A percentile compares a stretch with the other conserved stretches of the same genome.
phyloP scores from a whole-genome alignment of 805 yeast genomes.

The Candida adriatica region DNA sequence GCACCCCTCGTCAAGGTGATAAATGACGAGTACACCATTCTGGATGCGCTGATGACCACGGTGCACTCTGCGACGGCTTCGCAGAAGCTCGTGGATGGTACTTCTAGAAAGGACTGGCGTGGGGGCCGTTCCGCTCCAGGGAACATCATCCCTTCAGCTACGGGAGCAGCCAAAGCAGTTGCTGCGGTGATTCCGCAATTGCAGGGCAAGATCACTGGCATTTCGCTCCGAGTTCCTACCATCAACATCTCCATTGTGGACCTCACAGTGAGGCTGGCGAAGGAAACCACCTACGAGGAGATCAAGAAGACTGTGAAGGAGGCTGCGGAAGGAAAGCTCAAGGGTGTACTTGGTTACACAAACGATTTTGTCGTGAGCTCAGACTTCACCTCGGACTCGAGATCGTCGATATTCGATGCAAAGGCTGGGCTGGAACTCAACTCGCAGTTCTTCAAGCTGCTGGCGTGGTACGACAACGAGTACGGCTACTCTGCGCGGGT shows the following conservation, averaged over 20 bases:
- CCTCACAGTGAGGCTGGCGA: conserved; percentile 57
- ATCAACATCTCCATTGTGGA: conserved; percentile 68
- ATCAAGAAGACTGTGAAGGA: conserved; percentile 52
- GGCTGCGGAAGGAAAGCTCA: conserved; percentile 52
- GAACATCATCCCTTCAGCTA: conserved; percentile 68
- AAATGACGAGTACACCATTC: conserved; percentile 59
- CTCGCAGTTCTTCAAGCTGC: conserved; percentile 63
- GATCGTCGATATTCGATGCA: conserved; percentile 63
- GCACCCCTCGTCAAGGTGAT: conserved; percentile 68
- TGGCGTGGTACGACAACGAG: conserved; percentile 72
- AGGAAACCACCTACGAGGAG: conserved; percentile 55
- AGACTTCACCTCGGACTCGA: conserved; percentile 56
- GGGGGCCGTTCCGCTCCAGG: conserved; percentile 76
- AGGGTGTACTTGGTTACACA: conserved; percentile 64
- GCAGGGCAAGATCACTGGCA: conserved; percentile 68
- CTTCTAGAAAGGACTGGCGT: conserved; percentile 77
- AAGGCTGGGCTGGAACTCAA: conserved; percentile 65
- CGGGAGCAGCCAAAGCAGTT: conserved; percentile 75
- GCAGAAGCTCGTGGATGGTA: conserved; percentile 71
- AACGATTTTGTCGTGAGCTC: conserved; percentile 66
- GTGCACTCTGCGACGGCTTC: conserved; percentile 69
- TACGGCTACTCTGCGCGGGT: conserved; percentile 74
- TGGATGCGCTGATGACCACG: conserved; percentile 72
- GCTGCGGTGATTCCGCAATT: conserved; percentile 68
- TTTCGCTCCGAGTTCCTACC: conserved; percentile 71